Conservation (phyloP, 768 basidiomycete species). For the Udeniomyces megalosporus region DNA sequence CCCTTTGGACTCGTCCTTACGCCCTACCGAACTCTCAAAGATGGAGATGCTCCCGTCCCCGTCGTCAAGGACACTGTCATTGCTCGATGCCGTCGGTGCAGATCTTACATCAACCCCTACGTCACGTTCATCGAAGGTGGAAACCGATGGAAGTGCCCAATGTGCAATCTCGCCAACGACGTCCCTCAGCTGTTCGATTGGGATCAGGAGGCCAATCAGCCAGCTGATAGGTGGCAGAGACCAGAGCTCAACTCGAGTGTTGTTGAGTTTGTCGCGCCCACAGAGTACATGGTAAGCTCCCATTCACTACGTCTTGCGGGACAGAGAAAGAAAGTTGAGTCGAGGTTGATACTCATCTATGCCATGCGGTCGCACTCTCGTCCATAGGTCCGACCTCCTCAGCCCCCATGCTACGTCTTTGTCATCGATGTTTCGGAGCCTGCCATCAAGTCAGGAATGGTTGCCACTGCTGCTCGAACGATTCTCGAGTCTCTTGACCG, state of each 20-base stretch:
- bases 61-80: slow-evolving; percentile 85
- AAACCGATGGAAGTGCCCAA: slow-evolving; percentile 97
- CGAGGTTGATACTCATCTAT: background rate
- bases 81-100: slow-evolving; percentile 85
- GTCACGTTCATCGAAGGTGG: slow-evolving; percentile 97
- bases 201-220: slow-evolving; percentile 84
- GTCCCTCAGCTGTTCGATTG: slow-evolving; percentile 97
- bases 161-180: slow-evolving; percentile 97
- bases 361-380: background rate
- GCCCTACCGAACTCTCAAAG: slow-evolving; percentile 68
- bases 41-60: slow-evolving; percentile 61
- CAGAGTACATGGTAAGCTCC: slow-evolving; percentile 79
- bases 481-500: slow-evolving; percentile 89
- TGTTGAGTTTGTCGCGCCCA: slow-evolving; percentile 95
- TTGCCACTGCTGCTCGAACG: slow-evolving; percentile 91
- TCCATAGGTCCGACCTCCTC: slow-evolving; percentile 69
- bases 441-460: slow-evolving; percentile 95
- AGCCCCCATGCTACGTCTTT: slow-evolving; percentile 92
- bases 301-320: background rate
- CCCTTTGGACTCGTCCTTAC: slow-evolving; percentile 78
- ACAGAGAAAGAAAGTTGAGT: too few relatives aligned
- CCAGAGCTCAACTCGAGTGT: slow-evolving; percentile 82
- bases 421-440: slow-evolving; percentile 89
- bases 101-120: slow-evolving; percentile 94
- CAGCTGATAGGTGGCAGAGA: slow-evolving; percentile 85